A percentile compares a stretch with the other conserved stretches of the same genome.
Conservation (phyloP, 805 yeast genomes). For the Helenozyma baotianmanensis region DNA sequence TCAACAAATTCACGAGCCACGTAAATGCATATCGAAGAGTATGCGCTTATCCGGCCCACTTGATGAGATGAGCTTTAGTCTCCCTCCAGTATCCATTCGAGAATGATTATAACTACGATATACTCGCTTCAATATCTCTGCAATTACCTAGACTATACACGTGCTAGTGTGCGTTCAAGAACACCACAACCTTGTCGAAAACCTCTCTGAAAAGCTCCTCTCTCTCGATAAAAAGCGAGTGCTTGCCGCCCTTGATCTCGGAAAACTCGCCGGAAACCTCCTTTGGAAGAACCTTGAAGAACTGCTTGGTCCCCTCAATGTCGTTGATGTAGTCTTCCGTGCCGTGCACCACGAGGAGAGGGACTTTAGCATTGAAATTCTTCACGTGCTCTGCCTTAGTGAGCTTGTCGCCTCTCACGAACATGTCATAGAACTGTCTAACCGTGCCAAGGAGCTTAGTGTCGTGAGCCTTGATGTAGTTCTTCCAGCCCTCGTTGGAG, state of each 20-base stretch:
- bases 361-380: slow-evolving; percentile 35
- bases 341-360: slow-evolving; percentile 61
- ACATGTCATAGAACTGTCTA: slow-evolving; percentile 58
- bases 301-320: slow-evolving; percentile 41
- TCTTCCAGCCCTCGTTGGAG: slow-evolving; percentile 40
- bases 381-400: slow-evolving; percentile 32
- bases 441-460: slow-evolving; percentile 46
- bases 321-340: slow-evolving; percentile 58
- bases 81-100: too few relatives aligned
- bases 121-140: too few relatives aligned
- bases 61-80: too few relatives aligned
- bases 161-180: slow-evolving; percentile 14
- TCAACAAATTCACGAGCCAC: too few relatives aligned
- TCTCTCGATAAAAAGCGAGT: slow-evolving; percentile 44
- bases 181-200: slow-evolving; percentile 35
- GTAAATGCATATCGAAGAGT: too few relatives aligned
- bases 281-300: slow-evolving; percentile 30
- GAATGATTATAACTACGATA: too few relatives aligned
- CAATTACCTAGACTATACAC: too few relatives aligned
- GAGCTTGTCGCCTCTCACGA: slow-evolving; percentile 56
- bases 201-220: slow-evolving; percentile 36
- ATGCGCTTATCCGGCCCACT: too few relatives aligned
- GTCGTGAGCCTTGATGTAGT: slow-evolving; percentile 39
- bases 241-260: slow-evolving; percentile 34
- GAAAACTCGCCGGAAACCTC: slow-evolving; percentile 28